These are phyloP conservation scores for Stephania cephalantha DNA, from an alignment of 164 flowering plant genomes.

Conservation along the genomic window DNA sequence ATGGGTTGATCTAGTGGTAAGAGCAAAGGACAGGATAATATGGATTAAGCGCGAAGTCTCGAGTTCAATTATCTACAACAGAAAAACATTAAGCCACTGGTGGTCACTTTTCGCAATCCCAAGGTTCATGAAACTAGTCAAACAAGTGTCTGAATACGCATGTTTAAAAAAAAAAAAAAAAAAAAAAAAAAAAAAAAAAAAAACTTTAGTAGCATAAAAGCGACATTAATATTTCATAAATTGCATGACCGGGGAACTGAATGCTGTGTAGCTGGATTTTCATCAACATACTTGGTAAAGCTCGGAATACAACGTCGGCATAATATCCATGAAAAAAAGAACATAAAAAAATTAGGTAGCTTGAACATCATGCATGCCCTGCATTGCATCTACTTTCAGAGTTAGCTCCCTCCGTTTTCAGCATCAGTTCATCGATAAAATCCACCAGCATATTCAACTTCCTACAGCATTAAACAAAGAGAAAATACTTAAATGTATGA, in stretches of 20 bases:
- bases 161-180: too few species aligned
- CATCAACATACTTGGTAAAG: not conserved
- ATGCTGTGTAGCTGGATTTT: not conserved
- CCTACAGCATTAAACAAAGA: constrained; percentile 16
- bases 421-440: constrained; percentile 9
- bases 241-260: not conserved
- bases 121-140: too few species aligned
- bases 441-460: constrained; percentile 28
- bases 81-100: too few species aligned
- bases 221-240: too few species aligned
- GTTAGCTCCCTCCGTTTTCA: not conserved
- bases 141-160: too few species aligned
- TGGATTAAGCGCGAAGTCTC: too few species aligned
- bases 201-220: too few species aligned
- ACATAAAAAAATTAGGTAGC: not conserved
- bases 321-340: not conserved
- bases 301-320: not conserved
- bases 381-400: not conserved
- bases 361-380: not conserved
- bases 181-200: too few species aligned
- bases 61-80: too few species aligned
- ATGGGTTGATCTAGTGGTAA: too few species aligned
- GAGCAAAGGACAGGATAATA: too few species aligned
- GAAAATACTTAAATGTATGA: not conserved
- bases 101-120: too few species aligned